Percentiles rank a stretch among this genome's conserved stretches.
Evolutionary conservation across 345 rosid species (phyloP).

Genomic region (Citrus reticulata): DNA sequence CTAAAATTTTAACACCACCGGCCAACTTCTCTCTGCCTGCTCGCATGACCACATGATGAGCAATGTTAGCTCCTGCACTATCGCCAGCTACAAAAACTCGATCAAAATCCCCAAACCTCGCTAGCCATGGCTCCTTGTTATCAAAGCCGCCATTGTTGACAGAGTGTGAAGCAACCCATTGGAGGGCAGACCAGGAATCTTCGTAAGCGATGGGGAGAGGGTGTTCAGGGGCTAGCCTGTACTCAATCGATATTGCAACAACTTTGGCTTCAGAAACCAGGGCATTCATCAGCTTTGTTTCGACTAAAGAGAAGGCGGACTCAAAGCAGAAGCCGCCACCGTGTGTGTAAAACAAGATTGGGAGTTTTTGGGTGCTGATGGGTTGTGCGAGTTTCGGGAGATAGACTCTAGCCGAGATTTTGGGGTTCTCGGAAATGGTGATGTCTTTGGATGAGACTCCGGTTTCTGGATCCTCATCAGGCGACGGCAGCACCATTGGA

Average conservation of each 20-base stretch:
- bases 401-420: constrained; percentile 31
- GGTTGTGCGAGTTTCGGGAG: constrained; percentile 25
- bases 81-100: constrained; percentile 36
- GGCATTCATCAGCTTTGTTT: constrained; percentile 19
- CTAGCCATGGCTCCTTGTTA: constrained; percentile 39
- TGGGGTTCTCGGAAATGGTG: constrained; percentile 21
- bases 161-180: constrained; percentile 37
- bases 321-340: constrained; percentile 43
- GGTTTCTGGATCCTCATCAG: constrained; percentile 23
- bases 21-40: constrained; percentile 21
- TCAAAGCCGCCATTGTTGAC: neutral
- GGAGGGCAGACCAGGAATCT: constrained; percentile 44
- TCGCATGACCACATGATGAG: constrained; percentile 26
- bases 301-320: constrained; percentile 28
- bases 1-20: constrained; percentile 25
- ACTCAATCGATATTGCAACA: constrained; percentile 41
- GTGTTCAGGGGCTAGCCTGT: constrained; percentile 43
- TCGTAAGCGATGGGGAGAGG: constrained; percentile 33
- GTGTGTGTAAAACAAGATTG: constrained; percentile 41
- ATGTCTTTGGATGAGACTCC: constrained; percentile 42
- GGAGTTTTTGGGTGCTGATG: constrained; percentile 19
- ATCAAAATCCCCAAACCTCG: constrained; percentile 28
- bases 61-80: constrained; percentile 47
- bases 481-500: constrained; percentile 20
- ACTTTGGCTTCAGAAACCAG: constrained; percentile 24